phyloP scores from a whole-genome alignment of 257 asterid species.

The Nicotiana sylvestris region DNA sequence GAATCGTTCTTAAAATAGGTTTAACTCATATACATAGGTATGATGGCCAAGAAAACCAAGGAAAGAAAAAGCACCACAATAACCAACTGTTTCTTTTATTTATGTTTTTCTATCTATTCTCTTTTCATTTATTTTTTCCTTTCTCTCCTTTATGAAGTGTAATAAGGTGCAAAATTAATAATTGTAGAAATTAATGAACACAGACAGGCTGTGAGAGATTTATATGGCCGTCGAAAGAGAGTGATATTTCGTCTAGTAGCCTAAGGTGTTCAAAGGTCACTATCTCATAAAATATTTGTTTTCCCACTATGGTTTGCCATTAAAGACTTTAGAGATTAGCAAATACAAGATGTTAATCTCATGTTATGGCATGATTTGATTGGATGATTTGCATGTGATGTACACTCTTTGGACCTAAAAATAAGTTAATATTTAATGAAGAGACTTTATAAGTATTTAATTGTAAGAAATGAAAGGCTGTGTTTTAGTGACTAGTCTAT shows the following conservation, averaged over 20 bases:
- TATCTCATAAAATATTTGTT: neutral
- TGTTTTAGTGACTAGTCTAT: neutral
- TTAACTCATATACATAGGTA: too few species aligned
- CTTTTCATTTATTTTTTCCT: neutral
- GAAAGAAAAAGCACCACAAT: neutral
- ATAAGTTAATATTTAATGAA: neutral
- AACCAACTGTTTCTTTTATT: neutral
- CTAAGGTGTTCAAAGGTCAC: neutral
- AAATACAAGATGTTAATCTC: neutral
- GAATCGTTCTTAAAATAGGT: neutral
- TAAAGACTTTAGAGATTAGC: neutral
- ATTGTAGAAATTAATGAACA: neutral
- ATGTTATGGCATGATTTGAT: neutral
- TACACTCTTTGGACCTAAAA: neutral
- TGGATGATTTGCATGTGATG: neutral
- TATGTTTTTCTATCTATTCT: too few species aligned
- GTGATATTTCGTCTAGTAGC: neutral
- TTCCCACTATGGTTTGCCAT: neutral
- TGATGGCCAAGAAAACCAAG: neutral
- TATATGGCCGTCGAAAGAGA: neutral
- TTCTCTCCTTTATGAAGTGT: neutral
- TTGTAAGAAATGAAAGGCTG: neutral
- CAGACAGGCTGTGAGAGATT: neutral
- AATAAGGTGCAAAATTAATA: neutral
- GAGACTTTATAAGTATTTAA: neutral